These are phyloP conservation scores for Fusarium buxicola DNA, from an alignment of 2,329 filamentous ascomycete genomes.

Conservation along the genomic window DNA sequence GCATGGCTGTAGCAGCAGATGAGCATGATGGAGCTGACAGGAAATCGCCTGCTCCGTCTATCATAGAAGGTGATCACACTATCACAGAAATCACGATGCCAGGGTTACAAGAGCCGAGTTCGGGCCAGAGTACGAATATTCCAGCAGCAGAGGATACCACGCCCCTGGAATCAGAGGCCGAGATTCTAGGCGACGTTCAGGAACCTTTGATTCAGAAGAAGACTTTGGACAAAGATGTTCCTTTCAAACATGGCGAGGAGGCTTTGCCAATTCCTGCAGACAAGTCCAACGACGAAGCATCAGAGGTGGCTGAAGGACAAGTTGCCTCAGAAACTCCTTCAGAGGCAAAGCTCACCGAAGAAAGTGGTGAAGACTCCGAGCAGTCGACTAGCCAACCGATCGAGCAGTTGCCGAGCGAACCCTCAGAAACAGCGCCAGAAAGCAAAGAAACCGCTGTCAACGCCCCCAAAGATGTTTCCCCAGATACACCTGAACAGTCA, in stretches of 20 bases:
- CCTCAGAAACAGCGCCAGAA: background rate
- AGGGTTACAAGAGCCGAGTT: constrained; percentile 27
- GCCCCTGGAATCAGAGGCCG: constrained; percentile 19
- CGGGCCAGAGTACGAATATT: constrained; percentile 22
- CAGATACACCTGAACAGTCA: background rate
- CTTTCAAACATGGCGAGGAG: constrained; percentile 1
- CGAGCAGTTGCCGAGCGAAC: background rate
- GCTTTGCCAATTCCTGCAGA: background rate
- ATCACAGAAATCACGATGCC: constrained; percentile 40
- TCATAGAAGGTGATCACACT: constrained; percentile 21
- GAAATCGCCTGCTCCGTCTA: background rate
- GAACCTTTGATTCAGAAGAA: constrained; percentile 8
- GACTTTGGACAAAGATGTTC: background rate
- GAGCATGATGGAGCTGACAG: constrained; percentile 5
- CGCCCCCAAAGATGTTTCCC: background rate
- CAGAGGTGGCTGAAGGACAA: background rate
- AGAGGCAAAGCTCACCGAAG: background rate
- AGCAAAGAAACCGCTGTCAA: constrained; percentile 1
- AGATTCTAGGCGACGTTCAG: constrained; percentile 20
- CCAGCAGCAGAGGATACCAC: constrained; percentile 13
- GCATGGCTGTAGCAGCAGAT: constrained; percentile 20
- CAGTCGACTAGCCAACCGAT: background rate
- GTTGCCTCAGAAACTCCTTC: background rate
- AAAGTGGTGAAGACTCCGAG: background rate
- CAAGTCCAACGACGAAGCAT: background rate